A percentile compares a stretch with the other conserved stretches of the same genome.
Conservation (phyloP, 768 basidiomycete genomes). For the Tylopilus sp. region DNA sequence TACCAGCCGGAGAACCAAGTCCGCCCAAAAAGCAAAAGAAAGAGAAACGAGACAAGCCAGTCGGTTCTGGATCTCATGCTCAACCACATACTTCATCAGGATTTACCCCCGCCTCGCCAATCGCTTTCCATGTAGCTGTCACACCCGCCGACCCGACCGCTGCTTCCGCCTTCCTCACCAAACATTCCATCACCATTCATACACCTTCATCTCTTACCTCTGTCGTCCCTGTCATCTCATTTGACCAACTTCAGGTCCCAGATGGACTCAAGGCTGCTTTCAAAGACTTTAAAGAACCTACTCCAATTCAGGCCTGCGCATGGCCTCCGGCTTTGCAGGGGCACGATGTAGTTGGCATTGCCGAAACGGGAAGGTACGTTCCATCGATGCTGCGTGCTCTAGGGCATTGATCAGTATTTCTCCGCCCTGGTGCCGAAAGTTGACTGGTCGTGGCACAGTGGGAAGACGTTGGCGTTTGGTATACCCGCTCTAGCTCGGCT, state of each 20-base stretch:
- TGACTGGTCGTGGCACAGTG: slow-evolving; percentile 43
- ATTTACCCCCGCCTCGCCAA: slow-evolving; percentile 15
- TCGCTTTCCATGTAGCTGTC: slow-evolving; percentile 14
- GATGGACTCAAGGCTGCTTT: slow-evolving; percentile 60
- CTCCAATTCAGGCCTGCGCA: slow-evolving; percentile 92
- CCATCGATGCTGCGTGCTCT: background rate
- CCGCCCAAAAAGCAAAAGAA: slow-evolving; percentile 27
- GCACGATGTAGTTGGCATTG: slow-evolving; percentile 90
- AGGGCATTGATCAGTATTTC: background rate
- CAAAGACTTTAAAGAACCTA: slow-evolving; percentile 75
- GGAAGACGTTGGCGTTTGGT: slow-evolving; percentile 96
- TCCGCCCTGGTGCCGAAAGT: background rate
- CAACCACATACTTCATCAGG: slow-evolving; percentile 3
- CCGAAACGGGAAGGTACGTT: slow-evolving; percentile 85
- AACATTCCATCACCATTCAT: slow-evolving; percentile 73
- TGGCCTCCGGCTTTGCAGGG: slow-evolving; percentile 87
- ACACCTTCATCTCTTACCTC: slow-evolving; percentile 43
- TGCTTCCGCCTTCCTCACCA: slow-evolving; percentile 60
- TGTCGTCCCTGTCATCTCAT: slow-evolving; percentile 67
- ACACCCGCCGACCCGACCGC: slow-evolving; percentile 31
- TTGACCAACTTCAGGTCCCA: slow-evolving; percentile 70
- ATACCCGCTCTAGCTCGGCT: slow-evolving; percentile 81
- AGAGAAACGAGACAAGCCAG: slow-evolving; percentile 17
- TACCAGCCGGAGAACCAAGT: slow-evolving; percentile 3
- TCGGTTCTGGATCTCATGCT: background rate